These are phyloP conservation scores for Xenoacremonium recifei DNA, from an alignment of 2,329 filamentous ascomycete species.

Conservation along the genomic window DNA sequence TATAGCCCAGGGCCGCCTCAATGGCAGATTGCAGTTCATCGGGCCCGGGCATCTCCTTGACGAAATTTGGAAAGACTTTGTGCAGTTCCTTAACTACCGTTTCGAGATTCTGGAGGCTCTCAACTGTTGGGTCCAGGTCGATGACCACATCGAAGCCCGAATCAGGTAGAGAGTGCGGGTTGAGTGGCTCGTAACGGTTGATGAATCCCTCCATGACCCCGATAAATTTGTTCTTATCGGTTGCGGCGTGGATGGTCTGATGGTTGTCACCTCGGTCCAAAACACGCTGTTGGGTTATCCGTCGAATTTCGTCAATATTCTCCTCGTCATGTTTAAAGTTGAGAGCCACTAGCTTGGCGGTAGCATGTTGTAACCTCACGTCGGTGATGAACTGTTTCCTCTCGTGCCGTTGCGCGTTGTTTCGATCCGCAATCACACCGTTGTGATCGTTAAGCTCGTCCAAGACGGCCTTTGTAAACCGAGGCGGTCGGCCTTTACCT, in stretches of 20 bases:
- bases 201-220: conserved; percentile 96
- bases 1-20: conserved; percentile 71
- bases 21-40: conserved; percentile 81
- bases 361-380: conserved; percentile 59
- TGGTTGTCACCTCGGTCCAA: conserved; percentile 90
- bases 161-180: conserved; percentile 68
- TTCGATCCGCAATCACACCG: conserved; percentile 87
- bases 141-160: conserved; percentile 81
- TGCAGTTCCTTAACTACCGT: conserved; percentile 71
- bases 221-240: conserved; percentile 70
- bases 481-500: conserved; percentile 71
- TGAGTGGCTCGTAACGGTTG: conserved; percentile 75
- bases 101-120: conserved; percentile 86
- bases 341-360: conserved; percentile 76
- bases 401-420: conserved; percentile 89
- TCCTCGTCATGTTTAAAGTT: conserved; percentile 85
- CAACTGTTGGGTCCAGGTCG: conserved; percentile 72
- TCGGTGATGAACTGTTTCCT: conserved; percentile 85
- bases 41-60: conserved; percentile 67
- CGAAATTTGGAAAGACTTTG: conserved; percentile 72
- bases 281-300: conserved; percentile 75
- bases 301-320: conserved; percentile 69
- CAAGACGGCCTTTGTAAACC: conserved; percentile 72
- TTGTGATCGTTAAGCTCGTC: conserved; percentile 61
- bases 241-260: conserved; percentile 90